Conservation (phyloP, 2,329 filamentous ascomycete genomes). For the Cordyceps militaris region DNA sequence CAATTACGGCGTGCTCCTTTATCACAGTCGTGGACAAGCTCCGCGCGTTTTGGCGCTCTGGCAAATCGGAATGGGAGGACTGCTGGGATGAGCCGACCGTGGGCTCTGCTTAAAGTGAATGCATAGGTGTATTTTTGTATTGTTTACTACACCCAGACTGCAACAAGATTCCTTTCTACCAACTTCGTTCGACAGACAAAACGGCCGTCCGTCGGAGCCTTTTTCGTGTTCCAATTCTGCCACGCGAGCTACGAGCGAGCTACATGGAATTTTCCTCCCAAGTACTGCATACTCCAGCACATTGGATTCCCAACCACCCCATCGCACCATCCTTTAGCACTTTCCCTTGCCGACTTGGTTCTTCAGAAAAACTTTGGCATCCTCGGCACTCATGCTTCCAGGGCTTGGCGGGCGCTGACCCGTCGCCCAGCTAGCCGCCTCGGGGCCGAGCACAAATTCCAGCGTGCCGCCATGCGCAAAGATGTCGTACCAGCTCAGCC, state of each 20-base stretch:
- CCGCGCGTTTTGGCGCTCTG: neutral
- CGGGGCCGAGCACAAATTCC: constrained; percentile 55
- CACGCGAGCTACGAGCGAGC: too few relatives aligned
- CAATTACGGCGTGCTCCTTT: neutral
- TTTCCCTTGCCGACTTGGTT: neutral
- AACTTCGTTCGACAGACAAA: neutral
- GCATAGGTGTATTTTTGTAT: neutral
- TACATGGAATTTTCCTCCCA: too few relatives aligned
- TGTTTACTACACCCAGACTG: neutral
- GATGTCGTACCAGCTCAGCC: constrained; percentile 60
- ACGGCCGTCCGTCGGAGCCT: neutral
- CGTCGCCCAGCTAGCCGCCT: constrained; percentile 49
- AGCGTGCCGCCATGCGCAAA: constrained; percentile 57
- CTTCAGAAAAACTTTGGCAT: constrained; percentile 15
- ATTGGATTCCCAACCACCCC: too few relatives aligned
- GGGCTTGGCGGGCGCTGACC: constrained; percentile 56
- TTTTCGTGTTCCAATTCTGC: too few relatives aligned
- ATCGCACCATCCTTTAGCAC: neutral
- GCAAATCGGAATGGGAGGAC: neutral
- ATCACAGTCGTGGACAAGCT: neutral
- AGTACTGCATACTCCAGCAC: too few relatives aligned
- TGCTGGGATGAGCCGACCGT: constrained; percentile 4
- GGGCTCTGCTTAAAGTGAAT: neutral
- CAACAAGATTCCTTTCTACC: neutral
- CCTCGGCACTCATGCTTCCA: constrained; percentile 26